phyloP scores from a whole-genome alignment of 805 yeast genomes.

The Hemisphaericaspora nanyangensis region DNA sequence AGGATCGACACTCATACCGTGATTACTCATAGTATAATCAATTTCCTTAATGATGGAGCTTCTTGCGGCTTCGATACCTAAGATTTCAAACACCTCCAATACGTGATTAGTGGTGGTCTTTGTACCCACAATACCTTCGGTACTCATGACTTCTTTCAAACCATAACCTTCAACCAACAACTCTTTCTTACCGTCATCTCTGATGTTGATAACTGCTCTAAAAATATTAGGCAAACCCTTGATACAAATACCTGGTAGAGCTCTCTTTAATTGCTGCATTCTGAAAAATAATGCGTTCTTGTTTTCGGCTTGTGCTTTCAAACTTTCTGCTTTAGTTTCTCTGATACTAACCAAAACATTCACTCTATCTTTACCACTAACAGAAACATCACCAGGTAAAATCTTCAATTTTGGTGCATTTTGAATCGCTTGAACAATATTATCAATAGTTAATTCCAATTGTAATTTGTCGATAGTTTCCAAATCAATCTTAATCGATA shows the following conservation, averaged over 20 bases:
- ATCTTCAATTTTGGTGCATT: constrained; percentile 89
- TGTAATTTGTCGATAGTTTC: constrained; percentile 85
- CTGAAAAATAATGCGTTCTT: constrained; percentile 68
- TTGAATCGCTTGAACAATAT: constrained; percentile 77
- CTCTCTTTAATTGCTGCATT: constrained; percentile 85
- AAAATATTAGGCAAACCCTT: constrained; percentile 90
- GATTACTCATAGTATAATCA: constrained; percentile 96
- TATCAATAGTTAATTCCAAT: constrained; percentile 81
- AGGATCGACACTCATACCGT: constrained; percentile 99
- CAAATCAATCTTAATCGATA: constrained; percentile 78
- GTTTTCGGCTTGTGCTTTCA: constrained; percentile 29
- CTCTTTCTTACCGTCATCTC: constrained; percentile 83
- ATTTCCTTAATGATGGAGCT: constrained; percentile 89
- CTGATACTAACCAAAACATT: constrained; percentile 54
- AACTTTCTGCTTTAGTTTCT: constrained; percentile 34
- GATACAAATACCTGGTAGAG: constrained; percentile 81
- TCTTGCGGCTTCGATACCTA: constrained; percentile 98
- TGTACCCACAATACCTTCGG: constrained; percentile 92
- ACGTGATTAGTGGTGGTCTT: constrained; percentile 90
- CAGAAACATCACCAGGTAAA: constrained; percentile 62
- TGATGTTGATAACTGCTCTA: constrained; percentile 93
- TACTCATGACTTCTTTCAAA: constrained; percentile 90
- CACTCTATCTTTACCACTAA: constrained; percentile 61
- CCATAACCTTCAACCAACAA: constrained; percentile 97
- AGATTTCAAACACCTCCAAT: constrained; percentile 79